phyloP scores from a whole-genome alignment of 176 grass and related monocot species.

The Zoysia japonica region DNA sequence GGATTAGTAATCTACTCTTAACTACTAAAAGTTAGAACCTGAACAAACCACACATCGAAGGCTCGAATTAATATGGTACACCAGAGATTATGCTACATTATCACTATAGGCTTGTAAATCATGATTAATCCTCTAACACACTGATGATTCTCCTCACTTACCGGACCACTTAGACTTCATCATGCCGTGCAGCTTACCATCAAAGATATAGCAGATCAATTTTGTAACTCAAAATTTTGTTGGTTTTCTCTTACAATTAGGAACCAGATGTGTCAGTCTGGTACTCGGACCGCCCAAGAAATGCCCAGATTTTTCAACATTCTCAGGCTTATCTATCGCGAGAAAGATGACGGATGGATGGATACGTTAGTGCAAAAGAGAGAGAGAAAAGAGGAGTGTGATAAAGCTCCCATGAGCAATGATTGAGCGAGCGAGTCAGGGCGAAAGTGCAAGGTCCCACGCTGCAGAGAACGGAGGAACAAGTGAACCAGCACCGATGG shows the following conservation, averaged over 20 bases:
- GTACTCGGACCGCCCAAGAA: conserved; percentile 13
- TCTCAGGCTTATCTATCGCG: not conserved
- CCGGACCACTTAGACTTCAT: not conserved
- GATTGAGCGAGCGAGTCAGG: conserved; percentile 25
- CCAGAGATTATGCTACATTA: not conserved
- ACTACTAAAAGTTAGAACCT: not conserved
- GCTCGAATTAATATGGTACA: not conserved
- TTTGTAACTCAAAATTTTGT: conserved; percentile 18
- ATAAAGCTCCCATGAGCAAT: conserved; percentile 20
- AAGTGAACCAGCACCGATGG: conserved; percentile 12
- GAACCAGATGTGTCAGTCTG: not conserved
- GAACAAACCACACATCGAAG: not conserved
- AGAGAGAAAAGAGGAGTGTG: too few relatives aligned
- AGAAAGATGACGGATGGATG: not conserved
- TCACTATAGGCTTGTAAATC: not conserved
- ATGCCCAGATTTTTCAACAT: not conserved
- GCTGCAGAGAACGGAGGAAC: conserved; percentile 32
- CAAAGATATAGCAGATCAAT: not conserved
- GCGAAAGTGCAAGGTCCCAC: conserved; percentile 33
- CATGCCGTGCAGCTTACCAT: not conserved
- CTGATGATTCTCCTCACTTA: not conserved
- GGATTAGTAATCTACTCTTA: not conserved
- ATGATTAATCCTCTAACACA: not conserved
- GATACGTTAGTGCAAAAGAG: not conserved
- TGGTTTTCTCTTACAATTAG: conserved; percentile 10